phyloP scores from a whole-genome alignment of 2,329 filamentous ascomycete genomes.

The Aureobasidium sp. region DNA sequence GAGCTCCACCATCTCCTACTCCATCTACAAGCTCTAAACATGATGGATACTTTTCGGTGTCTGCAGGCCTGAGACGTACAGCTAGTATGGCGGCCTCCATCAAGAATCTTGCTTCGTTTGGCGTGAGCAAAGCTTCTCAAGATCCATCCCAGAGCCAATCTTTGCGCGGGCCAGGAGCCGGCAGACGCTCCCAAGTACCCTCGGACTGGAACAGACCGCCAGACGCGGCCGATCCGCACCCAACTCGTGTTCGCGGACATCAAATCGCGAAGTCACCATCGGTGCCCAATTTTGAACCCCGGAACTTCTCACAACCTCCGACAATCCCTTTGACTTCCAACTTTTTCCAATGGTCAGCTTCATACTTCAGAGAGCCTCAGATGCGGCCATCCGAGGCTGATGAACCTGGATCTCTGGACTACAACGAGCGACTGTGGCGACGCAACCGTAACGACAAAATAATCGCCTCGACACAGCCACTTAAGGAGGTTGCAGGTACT shows the following conservation, averaged over 20 bases:
- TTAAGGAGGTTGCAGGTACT: constrained; percentile 79
- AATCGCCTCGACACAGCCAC: constrained; percentile 82
- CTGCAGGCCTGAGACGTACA: constrained; percentile 53
- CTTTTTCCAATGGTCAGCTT: constrained; percentile 92
- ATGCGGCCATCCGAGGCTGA: constrained; percentile 96
- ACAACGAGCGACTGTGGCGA: constrained; percentile 91
- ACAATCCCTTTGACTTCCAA: constrained; percentile 69
- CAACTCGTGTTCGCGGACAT: constrained; percentile 56
- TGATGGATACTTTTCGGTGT: constrained; percentile 52
- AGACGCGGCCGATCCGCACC: constrained; percentile 64
- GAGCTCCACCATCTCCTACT: constrained; percentile 41
- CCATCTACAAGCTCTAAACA: constrained; percentile 40
- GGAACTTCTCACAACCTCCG: constrained; percentile 53
- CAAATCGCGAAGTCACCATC: constrained; percentile 68
- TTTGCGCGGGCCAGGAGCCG: constrained; percentile 17
- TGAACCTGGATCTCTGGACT: constrained; percentile 91
- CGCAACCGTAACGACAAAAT: constrained; percentile 88
- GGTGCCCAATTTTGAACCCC: constrained; percentile 65
- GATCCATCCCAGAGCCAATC: constrained; percentile 11
- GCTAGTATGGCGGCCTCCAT: constrained; percentile 59
- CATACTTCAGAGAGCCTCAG: constrained; percentile 94
- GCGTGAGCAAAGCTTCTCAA: constrained; percentile 17
- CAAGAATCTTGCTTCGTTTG: constrained; percentile 53
- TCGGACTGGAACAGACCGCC: constrained; percentile 59
- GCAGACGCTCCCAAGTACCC: constrained; percentile 44